These are phyloP conservation scores for Apiotrichum porosum DNA, from an alignment of 1,284 basidiomycete species.

Conservation along the genomic window DNA sequence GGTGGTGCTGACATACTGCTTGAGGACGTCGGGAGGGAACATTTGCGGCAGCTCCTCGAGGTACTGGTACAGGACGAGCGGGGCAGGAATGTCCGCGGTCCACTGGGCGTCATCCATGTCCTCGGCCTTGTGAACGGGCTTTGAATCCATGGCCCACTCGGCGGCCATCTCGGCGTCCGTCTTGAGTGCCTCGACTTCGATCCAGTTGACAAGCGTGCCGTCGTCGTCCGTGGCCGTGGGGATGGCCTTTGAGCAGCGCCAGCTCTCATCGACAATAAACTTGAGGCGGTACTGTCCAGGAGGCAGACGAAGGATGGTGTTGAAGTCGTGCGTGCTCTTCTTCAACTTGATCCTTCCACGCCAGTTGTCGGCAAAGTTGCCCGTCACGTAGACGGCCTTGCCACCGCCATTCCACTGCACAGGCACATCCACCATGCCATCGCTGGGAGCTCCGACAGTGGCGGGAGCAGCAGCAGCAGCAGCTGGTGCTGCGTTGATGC, in stretches of 20 bases:
- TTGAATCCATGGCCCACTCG: conserved; percentile 44
- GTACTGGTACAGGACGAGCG: conserved; percentile 69
- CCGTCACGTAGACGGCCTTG: conserved; percentile 55
- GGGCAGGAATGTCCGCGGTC: conserved; percentile 69
- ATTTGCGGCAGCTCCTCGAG: conserved; percentile 68
- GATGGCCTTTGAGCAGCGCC: conserved; percentile 68
- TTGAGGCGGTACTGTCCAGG: conserved; percentile 94
- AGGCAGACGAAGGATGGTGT: conserved; percentile 56
- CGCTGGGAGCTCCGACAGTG: conserved; percentile 15
- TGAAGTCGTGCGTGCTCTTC: conserved; percentile 51
- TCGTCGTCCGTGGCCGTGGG: conserved; percentile 92
- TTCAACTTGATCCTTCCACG: conserved; percentile 53
- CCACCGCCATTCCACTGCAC: conserved; percentile 50
- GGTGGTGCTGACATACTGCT: conserved; percentile 24
- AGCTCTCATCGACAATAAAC: conserved; percentile 90
- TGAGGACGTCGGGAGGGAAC: conserved; percentile 15
- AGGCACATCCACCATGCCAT: conserved; percentile 41
- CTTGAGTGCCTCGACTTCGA: conserved; percentile 54
- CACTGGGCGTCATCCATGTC: conserved; percentile 54
- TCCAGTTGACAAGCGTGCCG: conserved; percentile 91
- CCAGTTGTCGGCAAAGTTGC: conserved; percentile 59
- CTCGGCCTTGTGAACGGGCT: conserved; percentile 30
- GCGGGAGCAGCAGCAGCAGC: neutral
- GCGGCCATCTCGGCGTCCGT: conserved; percentile 44
- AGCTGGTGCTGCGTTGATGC: neutral